phyloP scores from a whole-genome alignment of 108 stramenopile genomes.

The Nitzschia sp. region DNA sequence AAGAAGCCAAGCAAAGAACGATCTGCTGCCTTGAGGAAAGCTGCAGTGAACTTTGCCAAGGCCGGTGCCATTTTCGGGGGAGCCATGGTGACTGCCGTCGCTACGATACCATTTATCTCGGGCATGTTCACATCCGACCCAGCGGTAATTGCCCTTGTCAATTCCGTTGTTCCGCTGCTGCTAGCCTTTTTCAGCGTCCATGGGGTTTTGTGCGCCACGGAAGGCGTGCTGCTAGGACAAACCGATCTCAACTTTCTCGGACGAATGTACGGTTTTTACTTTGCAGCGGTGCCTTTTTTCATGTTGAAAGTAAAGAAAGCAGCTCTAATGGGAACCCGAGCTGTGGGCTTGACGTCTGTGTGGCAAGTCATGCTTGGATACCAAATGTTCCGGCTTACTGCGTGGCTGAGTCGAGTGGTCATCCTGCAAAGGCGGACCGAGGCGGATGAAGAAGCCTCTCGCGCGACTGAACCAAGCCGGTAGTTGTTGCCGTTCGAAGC shows the following conservation, averaged over 20 bases:
- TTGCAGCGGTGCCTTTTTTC: constrained; percentile 70
- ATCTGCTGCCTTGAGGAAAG: constrained; percentile 56
- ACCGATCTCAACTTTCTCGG: constrained; percentile 76
- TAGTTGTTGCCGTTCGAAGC: too few species aligned
- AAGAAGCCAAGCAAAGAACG: constrained; percentile 40
- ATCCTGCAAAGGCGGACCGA: constrained; percentile 57
- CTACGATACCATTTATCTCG: constrained; percentile 62
- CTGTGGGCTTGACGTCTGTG: constrained; percentile 58
- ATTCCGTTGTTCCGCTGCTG: constrained; percentile 62
- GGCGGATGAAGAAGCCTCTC: neutral
- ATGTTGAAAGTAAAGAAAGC: constrained; percentile 77
- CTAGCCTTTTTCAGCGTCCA: constrained; percentile 64
- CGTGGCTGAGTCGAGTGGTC: constrained; percentile 33
- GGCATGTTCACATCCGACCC: constrained; percentile 75
- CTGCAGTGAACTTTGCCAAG: constrained; percentile 66
- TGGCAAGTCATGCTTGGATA: constrained; percentile 76
- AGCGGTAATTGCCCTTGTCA: constrained; percentile 58
- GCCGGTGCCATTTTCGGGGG: constrained; percentile 65
- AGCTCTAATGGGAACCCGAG: constrained; percentile 49
- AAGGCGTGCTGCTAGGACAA: constrained; percentile 80
- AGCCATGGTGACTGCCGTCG: constrained; percentile 55
- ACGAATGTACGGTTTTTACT: constrained; percentile 68
- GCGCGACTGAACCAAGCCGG: constrained; percentile 20
- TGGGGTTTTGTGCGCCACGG: constrained; percentile 66
- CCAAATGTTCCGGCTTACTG: constrained; percentile 53